Base-by-base conservation (phyloP, 495 filamentous ascomycete genomes). In the Neohortaea acidophila region DNA sequence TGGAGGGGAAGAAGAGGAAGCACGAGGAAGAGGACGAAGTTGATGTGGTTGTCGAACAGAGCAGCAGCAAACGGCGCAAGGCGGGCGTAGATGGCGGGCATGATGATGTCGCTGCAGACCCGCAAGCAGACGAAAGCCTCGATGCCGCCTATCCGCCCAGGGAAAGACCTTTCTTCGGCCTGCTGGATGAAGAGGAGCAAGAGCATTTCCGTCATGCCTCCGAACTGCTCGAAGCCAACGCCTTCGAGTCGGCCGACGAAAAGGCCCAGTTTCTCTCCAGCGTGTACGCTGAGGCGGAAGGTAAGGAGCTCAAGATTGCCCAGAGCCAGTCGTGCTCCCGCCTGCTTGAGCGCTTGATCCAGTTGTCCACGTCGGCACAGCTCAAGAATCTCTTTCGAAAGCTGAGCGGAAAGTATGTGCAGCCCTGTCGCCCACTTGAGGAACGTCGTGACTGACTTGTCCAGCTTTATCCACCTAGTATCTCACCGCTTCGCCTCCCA, bases 401-500 rank as follows among this genome's bases (percentile, higher is more conserved):
- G 32, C 94, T 96, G 53, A 70, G 67, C 28, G 78, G 81, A n/a
- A 79, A 96, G 68, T 72, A 54, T 38, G 67, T 60, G 69, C 53
- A 39, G 63, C 40, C 21, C 7, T 28, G 15, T 17, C n/a, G 5
- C 21, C 9, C 19, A 14, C 2, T 22, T 34, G 19, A 21, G 4
- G 9, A 20, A 21, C 4, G 8, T 10, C n/a, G 2, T 17, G 1
- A 20, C 20, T 36, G 9, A 34, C 27, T 13, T 8, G 2, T 25
- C 11, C 39, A 72, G 68, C 51, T 94, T 94, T 59, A 56, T 92
- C 36, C 73, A 82, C 50, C 68, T 94, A 21, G 72, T 94, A 17
- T 85, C 89, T 51, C 89, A 97, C 57, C 79, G 86, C 20, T 97
- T 97, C 53, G 89, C 89, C 3, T 84, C 82, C 36, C 89, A 97